Base-by-base conservation (phyloP, 169 alveolate species). In the Eimeria acervulina region DNA sequence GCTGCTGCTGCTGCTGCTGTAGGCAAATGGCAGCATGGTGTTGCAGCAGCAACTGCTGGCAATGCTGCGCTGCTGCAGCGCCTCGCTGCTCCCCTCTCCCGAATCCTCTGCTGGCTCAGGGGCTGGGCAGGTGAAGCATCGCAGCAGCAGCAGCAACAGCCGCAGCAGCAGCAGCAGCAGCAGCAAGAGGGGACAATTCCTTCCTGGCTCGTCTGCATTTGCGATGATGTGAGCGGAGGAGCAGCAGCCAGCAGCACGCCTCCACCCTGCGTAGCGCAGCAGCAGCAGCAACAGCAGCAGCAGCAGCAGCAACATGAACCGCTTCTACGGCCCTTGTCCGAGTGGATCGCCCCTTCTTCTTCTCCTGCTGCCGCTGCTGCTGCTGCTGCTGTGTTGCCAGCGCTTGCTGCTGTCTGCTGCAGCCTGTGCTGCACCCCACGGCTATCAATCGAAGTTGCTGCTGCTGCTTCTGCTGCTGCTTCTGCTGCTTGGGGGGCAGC, bases 341-440 rank as follows among this genome's bases (percentile, higher is more conserved):
- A 83, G 74, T 83, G 91, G 91, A 40, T 40, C 17, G 15, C 52
- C 28, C 36, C 70, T 38, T 26, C 76, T 51, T 23, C 76, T 83
- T 10, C 76, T 38, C 76, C 91, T 83, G 51, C 74, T 38, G 91
- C 91, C 33, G 91, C 91, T 83, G 51, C 74, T 38, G 91, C 91
- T 52, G 91, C 91, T 83, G 91, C 91, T 52, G 76, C 76, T 38
- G 91, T 83, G 91, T 33, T 83, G 91, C 76, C 91, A 8, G 8
- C 91, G 12, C 74, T 83, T 15, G 74, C 91, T 17, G 70, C 91
- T 47, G 36, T 51, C 40, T 83, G 91, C 91, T 83, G 91, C 91
- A 83, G 91, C 91, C 21, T 83, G 52, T 83, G 91, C 91, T 83
- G 91, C 91, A 83, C 74, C 23, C 12, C 91, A 21, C 0, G 21